Base-by-base conservation (phyloP, 1,284 basidiomycete species). In the Austroboletus novae-zelandiae region DNA sequence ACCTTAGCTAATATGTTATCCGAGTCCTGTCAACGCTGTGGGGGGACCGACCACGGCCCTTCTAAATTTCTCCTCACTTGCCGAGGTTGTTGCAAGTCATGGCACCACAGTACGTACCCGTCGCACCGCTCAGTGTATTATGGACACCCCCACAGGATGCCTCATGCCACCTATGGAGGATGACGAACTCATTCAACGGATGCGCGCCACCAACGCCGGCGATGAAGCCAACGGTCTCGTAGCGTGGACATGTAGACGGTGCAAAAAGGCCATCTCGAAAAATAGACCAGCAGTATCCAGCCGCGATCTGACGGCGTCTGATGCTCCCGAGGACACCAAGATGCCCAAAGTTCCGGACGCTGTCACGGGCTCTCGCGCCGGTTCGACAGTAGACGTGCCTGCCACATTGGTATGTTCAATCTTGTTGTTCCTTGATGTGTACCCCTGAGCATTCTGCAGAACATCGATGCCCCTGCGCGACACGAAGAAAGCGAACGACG, bases 91-190 rank as follows among this genome's bases (percentile, higher is more conserved):
- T 47, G 20, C 39, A 68, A 47, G 53, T 42, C 51, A 0, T 66
- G 64, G 64, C 64, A 66, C 42, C 64, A 66, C 52, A 56, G 64
- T 66, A 61, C 25, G 67, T 66, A 47, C 11, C 10, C 8, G 14
- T 37, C 18, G 14, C 30, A 31, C 27, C 11, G 4, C 13, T 4
- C 46, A 55, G 40, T 48, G 30, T 37, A 45, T 55, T 23, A 51
- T 48, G 41, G 29, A 54, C 30, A 14, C 6, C 8, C 11, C 18
- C 7, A n/a, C 44, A 66, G 64, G 64, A 45, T 69, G 67, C 40
- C 62, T 61, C 20, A 53, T 56, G 45, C 67, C 64, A 9, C 57
- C 61, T 8, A 17, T 66, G 30, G 61, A 56, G 29, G 61, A 65
- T 9, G 42, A 29, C 0, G 58, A 57, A 9, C 67, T 66, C 50